Percentiles rank a stretch among this genome's conserved stretches.
Conservation (phyloP, 106 monocot species). For the Posidonia australis region DNA sequence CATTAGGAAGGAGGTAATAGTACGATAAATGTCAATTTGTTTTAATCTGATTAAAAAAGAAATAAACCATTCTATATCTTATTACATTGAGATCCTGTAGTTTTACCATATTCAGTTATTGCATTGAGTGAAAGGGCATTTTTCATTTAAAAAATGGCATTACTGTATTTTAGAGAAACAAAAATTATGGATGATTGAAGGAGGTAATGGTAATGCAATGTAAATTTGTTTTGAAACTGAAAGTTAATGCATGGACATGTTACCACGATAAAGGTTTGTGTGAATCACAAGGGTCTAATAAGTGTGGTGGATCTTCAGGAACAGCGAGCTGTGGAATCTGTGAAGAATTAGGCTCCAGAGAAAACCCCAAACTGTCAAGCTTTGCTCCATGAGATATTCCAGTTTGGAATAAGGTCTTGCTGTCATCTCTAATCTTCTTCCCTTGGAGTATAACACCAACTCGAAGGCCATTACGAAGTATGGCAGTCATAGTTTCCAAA, state of each 20-base stretch:
- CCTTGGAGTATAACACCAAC: conserved; percentile 48
- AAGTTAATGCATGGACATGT: conserved; percentile 3
- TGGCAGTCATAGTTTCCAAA: conserved; percentile 29
- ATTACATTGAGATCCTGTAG: too few relatives aligned
- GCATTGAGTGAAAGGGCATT: too few relatives aligned
- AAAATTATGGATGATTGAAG: too few relatives aligned
- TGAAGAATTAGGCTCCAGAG: conserved; percentile 24
- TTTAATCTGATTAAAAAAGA: too few relatives aligned
- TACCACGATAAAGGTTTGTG: conserved; percentile 22
- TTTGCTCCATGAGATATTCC: conserved; percentile 30
- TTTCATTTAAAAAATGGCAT: too few relatives aligned
- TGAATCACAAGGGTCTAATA: conserved; percentile 1
- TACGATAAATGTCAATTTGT: too few relatives aligned
- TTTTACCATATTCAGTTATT: too few relatives aligned
- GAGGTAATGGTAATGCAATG: too few relatives aligned
- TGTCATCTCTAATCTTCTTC: conserved; percentile 51
- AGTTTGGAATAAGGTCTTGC: conserved; percentile 41
- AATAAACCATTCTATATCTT: too few relatives aligned
- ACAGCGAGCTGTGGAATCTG: neutral
- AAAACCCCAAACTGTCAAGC: conserved; percentile 34
- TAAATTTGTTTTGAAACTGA: neutral
- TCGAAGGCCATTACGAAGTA: conserved; percentile 34
- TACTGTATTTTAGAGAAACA: too few relatives aligned
- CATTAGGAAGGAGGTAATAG: too few relatives aligned
- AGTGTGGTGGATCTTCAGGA: conserved; percentile 7